Percentiles rank a stretch among this genome's conserved stretches.
Conservation (phyloP, 768 basidiomycete genomes). For the Boletus fagicola region DNA sequence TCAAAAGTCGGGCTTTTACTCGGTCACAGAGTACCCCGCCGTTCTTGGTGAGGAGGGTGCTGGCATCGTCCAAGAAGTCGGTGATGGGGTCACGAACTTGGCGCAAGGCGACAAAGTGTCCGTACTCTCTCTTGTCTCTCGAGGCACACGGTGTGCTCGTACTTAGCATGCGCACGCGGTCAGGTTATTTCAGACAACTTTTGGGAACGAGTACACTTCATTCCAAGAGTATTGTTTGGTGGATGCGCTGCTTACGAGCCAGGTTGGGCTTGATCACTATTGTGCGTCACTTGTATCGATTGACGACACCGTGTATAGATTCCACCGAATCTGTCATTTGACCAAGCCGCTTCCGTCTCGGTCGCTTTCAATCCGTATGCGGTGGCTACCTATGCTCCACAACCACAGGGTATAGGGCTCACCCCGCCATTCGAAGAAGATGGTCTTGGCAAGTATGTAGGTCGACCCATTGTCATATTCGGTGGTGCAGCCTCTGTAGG, state of each 20-base stretch:
- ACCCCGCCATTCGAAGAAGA: constrained; percentile 29
- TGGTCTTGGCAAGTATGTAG: constrained; percentile 30
- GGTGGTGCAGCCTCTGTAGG: constrained; percentile 39
- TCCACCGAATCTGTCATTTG: constrained; percentile 34
- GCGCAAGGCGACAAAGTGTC: constrained; percentile 33
- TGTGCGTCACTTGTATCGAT: neutral
- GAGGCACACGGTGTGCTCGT: too few relatives aligned
- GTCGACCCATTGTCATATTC: constrained; percentile 34
- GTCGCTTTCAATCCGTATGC: constrained; percentile 35
- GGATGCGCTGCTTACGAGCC: constrained; percentile 11
- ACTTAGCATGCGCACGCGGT: neutral
- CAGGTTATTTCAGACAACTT: constrained; percentile 8
- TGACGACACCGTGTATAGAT: constrained; percentile 21
- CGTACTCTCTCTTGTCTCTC: neutral
- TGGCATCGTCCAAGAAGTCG: constrained; percentile 37
- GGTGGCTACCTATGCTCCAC: constrained; percentile 31
- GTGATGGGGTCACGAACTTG: constrained; percentile 33
- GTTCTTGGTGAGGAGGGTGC: constrained; percentile 38
- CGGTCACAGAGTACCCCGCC: constrained; percentile 34
- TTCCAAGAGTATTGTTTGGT: constrained; percentile 27
- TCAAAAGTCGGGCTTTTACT: neutral
- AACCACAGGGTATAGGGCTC: constrained; percentile 28
- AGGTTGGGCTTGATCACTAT: neutral
- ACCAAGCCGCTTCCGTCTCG: constrained; percentile 37
- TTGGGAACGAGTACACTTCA: constrained; percentile 8